A percentile compares a stretch with the other conserved stretches of the same genome.
These are phyloP conservation scores for Suillus variegatus DNA, from an alignment of 768 basidiomycete genomes.

Conservation along the genomic window DNA sequence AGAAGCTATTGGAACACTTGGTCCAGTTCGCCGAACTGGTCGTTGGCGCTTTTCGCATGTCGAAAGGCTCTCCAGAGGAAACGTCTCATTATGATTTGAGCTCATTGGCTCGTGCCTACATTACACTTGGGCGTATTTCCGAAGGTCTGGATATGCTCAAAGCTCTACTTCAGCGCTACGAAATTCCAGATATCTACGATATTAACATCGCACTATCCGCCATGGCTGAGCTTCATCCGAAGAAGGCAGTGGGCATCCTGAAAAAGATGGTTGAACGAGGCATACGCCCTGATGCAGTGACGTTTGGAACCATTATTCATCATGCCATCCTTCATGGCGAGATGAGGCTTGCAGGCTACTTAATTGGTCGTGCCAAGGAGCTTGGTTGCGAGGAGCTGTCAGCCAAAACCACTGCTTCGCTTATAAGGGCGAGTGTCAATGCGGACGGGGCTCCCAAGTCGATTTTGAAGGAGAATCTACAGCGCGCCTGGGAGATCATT, in stretches of 20 bases:
- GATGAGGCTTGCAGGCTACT: conserved; percentile 40
- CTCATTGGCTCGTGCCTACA: conserved; percentile 62
- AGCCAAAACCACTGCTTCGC: conserved; percentile 48
- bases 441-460: conserved; percentile 24
- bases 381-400: conserved; percentile 39
- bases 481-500: conserved; percentile 44
- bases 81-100: conserved; percentile 56
- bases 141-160: conserved; percentile 51
- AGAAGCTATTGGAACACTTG: conserved; percentile 16
- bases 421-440: conserved; percentile 46
- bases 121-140: conserved; percentile 50
- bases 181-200: conserved; percentile 63
- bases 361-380: conserved; percentile 43
- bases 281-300: conserved; percentile 51
- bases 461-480: conserved; percentile 37
- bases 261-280: conserved; percentile 50
- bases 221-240: conserved; percentile 51
- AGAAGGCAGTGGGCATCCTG: conserved; percentile 48
- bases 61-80: conserved; percentile 46
- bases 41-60: conserved; percentile 41
- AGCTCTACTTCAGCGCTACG: conserved; percentile 45
- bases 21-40: conserved; percentile 46
- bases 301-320: conserved; percentile 65
- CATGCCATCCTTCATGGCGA: conserved; percentile 51
- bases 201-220: conserved; percentile 63